phyloP scores from a whole-genome alignment of 1,139 yeast species.

The Suhomyces bribrorum region DNA sequence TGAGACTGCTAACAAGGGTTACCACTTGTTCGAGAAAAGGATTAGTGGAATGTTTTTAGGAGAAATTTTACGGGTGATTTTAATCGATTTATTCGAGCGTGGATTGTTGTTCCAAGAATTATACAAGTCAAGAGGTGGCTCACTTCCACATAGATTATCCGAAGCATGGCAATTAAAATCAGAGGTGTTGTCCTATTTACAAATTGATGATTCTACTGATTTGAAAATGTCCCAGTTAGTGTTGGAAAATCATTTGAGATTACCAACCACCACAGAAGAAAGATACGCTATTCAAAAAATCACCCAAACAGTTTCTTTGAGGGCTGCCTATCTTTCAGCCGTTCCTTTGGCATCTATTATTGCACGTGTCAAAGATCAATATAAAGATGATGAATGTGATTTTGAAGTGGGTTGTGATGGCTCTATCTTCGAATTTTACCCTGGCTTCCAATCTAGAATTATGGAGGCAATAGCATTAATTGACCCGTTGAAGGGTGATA shows the following conservation, averaged over 20 bases:
- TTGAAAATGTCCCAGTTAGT: slow-evolving; percentile 66
- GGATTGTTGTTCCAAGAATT: slow-evolving; percentile 58
- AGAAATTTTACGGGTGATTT: slow-evolving; percentile 73
- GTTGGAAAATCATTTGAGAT: slow-evolving; percentile 61
- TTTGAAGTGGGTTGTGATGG: slow-evolving; percentile 96
- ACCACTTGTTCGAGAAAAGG: slow-evolving; percentile 89
- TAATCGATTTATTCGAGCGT: slow-evolving; percentile 64
- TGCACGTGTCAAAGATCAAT: slow-evolving; percentile 39
- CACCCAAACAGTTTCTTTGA: slow-evolving; percentile 74
- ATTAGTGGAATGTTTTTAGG: slow-evolving; percentile 95
- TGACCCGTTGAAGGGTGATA: slow-evolving; percentile 69
- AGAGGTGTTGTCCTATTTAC: slow-evolving; percentile 80
- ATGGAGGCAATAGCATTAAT: slow-evolving; percentile 73
- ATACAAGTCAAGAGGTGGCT: slow-evolving; percentile 50
- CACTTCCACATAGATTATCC: slow-evolving; percentile 64
- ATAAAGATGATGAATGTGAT: slow-evolving; percentile 57
- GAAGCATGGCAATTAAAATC: slow-evolving; percentile 79
- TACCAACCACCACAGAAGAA: slow-evolving; percentile 68
- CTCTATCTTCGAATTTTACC: slow-evolving; percentile 87
- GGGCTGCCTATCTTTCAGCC: slow-evolving; percentile 86
- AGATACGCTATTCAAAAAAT: slow-evolving; percentile 68
- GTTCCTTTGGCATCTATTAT: slow-evolving; percentile 83
- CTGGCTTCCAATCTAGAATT: slow-evolving; percentile 76
- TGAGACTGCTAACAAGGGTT: slow-evolving; percentile 79
- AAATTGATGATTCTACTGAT: slow-evolving; percentile 75